Conservation (phyloP, 371 early-diverging fungal species). For the Smittium mucronatum region DNA sequence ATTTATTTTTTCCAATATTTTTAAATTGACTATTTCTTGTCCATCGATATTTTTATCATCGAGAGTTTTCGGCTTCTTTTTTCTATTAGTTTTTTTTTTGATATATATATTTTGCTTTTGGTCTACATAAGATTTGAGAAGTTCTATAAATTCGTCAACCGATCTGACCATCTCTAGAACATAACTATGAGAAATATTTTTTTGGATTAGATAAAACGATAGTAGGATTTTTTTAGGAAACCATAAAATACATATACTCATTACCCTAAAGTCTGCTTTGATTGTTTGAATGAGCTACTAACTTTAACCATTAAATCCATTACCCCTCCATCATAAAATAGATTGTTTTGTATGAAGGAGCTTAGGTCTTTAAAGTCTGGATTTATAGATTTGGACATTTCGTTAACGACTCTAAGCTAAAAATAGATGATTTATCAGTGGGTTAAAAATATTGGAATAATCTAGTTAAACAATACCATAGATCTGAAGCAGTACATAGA, state of each 20-base stretch:
- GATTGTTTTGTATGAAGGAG: slow-evolving; percentile 23
- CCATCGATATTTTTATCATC: neutral
- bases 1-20: neutral
- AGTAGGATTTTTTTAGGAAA: neutral
- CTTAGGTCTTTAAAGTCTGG: neutral
- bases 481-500: slow-evolving; percentile 12
- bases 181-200: slow-evolving; percentile 9
- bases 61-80: slow-evolving; percentile 10
- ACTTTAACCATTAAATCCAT: slow-evolving; percentile 25
- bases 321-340: slow-evolving; percentile 31
- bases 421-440: neutral
- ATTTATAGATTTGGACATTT: neutral
- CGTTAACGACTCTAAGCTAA: neutral
- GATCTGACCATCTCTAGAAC: slow-evolving; percentile 23
- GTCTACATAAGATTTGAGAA: slow-evolving; percentile 15
- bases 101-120: slow-evolving; percentile 19
- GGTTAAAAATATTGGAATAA: neutral
- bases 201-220: neutral
- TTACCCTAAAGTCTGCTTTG: slow-evolving; percentile 15
- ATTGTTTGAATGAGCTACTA: slow-evolving; percentile 25
- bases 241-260: neutral
- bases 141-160: slow-evolving; percentile 24
- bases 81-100: slow-evolving; percentile 11
- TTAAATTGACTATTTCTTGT: slow-evolving; percentile 2
- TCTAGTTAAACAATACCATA: neutral